Evolutionary conservation across 371 early-diverging fungal genomes (phyloP), one percentile per base, ranked within the genome.

Genomic region (Rhizopus microsporus): DNA sequence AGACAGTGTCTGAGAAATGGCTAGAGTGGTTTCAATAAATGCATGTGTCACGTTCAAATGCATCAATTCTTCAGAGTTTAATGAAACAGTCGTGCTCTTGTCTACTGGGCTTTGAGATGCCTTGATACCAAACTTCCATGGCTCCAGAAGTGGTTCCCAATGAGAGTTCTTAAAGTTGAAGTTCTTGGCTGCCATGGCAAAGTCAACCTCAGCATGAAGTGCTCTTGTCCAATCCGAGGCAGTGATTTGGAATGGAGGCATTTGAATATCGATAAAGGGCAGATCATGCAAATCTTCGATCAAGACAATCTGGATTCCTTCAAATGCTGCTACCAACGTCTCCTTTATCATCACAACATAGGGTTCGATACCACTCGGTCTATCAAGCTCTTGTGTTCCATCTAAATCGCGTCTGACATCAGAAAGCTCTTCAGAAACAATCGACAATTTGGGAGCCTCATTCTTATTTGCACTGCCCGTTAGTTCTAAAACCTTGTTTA

Each of bases 91-190:
- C 12, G 59, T 64, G 0, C 62, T 54, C 49, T 69, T 65, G n/a
- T 66, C 61, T 8, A 65, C 63, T 17, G 71, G 34, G 32, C 68
- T 65, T 48, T 74, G 72, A 7, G 65, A 51, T 0, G 68, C 60
- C 34, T 71, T 72, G 31, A 84, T 57, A 37, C 63, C 50, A 38
- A 85, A 82, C 2, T 57, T 63, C 87, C 89, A 93, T 7, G 90
- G 88, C 65, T 95, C 95, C 6, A 94, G 59, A 29, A 95, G 54
- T 4, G 95, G 94, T 64, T 95, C 95, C 95, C 95, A 95, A 59
- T 93, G 91, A 32, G 95, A 93, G 67, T 89, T 93, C 57, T 86
- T 86, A 42, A 90, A 72, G 68, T 95, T 94, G 58, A 89, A 95
- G 69, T 88, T 92, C 67, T 95, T 95, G 51, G 88, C 86, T 40